Base-by-base conservation (phyloP, 1,284 basidiomycete species). In the Pyrrhoderma lamaoense region DNA sequence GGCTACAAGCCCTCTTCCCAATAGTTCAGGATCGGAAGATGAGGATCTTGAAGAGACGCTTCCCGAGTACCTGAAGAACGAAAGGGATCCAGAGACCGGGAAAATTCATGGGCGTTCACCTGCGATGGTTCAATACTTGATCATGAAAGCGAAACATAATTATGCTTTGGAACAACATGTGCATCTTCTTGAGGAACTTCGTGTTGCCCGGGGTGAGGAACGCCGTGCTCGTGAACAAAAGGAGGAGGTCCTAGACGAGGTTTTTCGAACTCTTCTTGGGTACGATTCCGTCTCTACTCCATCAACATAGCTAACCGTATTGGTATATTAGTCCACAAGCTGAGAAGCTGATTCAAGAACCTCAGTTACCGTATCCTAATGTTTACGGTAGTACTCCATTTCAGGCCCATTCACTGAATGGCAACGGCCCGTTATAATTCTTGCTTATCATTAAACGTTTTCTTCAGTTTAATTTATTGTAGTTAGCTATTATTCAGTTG, bases 121-220 rank as follows among this genome's bases (percentile, higher is more conserved):
- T 0, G 68, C 72, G 34, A 77, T 82, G 69, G 77, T 77, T 23
- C 77, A 76, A 66, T 90, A 91, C 62, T 67, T 89, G n/a, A 59
- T 88, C 25, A 80, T 79, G 71, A 90, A 89, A 60, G 85, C 89
- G 1, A 89, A 88, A 60, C 74, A 81, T 59, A 67, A 67, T 22
- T 85, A 78, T 60, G 79, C 75, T 8, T 54, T 81, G 19, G 71
- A 81, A 52, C 76, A 84, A 57, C 79, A 86, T 52, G 77, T 79
- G 37, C 65, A 66, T 14, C 68, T 89, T 23, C 65, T 77, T 14
- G 77, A 84, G 58, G 83, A 90, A 62, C 64, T 88, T 57, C 71
- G 77, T 43, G 65, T 73, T 23, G 64, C 77, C 9, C 70, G 75
- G 56, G 63, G 65, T 4, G 81, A 87, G 61, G 71, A 79, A 55